These are phyloP conservation scores for Trichoderma sp. DNA, from an alignment of 2,329 filamentous ascomycete species.

Conservation along the genomic window DNA sequence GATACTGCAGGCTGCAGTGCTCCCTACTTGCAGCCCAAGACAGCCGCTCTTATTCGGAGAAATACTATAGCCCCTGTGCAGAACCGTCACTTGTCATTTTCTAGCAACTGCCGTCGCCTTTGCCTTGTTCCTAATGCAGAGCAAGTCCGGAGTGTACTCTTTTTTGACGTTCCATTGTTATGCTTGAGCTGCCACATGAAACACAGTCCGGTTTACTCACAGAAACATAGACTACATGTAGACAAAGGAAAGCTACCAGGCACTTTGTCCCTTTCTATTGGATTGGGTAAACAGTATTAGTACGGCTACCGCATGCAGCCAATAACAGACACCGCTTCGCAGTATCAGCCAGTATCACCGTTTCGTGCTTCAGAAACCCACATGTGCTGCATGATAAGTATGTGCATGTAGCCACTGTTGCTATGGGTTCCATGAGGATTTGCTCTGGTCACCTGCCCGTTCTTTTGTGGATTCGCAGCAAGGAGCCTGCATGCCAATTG, in stretches of 20 bases:
- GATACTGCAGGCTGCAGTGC: not conserved
- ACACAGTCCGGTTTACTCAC: not conserved
- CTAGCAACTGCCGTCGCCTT: not conserved
- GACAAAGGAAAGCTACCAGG: no score
- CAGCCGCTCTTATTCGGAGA: not conserved
- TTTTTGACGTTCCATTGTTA: slow-evolving; percentile 5
- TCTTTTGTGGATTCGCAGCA: slow-evolving; percentile 6
- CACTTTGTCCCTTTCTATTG: not conserved
- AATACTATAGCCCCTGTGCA: not conserved
- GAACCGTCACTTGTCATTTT: not conserved
- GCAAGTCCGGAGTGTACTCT: not conserved
- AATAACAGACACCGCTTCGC: not conserved
- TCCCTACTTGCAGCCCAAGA: not conserved
- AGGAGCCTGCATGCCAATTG: not conserved
- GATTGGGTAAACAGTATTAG: not conserved
- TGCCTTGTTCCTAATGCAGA: not conserved
- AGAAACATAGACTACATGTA: no score
- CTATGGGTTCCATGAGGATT: not conserved
- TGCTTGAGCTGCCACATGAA: not conserved
- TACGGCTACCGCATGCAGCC: not conserved
- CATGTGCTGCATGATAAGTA: not conserved
- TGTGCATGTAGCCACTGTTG: not conserved
- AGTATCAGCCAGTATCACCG: not conserved
- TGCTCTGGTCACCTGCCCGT: slow-evolving; percentile 1
- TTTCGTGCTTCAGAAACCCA: not conserved